Percentiles rank a stretch among this genome's conserved stretches.
Conservation (phyloP, 1,284 basidiomycete genomes). For the Sutorius eximius region DNA sequence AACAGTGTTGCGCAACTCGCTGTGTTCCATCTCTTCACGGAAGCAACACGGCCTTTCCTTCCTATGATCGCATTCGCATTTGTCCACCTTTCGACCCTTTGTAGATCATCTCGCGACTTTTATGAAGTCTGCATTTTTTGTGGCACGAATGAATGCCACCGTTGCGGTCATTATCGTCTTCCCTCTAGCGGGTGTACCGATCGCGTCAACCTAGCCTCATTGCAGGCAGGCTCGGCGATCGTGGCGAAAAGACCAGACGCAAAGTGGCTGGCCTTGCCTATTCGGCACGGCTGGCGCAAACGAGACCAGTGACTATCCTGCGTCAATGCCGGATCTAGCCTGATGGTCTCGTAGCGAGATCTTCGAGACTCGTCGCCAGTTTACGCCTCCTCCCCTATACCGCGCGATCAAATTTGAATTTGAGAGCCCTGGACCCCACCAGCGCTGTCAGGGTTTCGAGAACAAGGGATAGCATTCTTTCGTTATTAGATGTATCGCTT, state of each 20-base stretch:
- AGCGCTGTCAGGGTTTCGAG: slow-evolving; percentile 54
- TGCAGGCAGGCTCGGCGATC: slow-evolving; percentile 13
- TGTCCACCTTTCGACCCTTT: background rate
- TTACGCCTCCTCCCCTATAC: slow-evolving; percentile 19
- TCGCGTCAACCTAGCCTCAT: slow-evolving; percentile 16
- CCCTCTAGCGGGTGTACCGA: background rate
- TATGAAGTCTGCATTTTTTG: slow-evolving; percentile 7
- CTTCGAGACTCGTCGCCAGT: slow-evolving; percentile 41
- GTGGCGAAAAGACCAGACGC: slow-evolving; percentile 5
- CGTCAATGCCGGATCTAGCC: slow-evolving; percentile 2
- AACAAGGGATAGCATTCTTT: slow-evolving; percentile 49
- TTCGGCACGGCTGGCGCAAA: background rate
- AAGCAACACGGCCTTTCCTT: slow-evolving; percentile 1
- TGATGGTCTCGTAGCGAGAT: slow-evolving; percentile 14
- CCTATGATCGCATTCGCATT: background rate
- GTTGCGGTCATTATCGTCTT: slow-evolving; percentile 3
- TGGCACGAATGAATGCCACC: slow-evolving; percentile 4
- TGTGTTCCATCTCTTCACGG: slow-evolving; percentile 7
- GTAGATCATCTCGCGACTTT: slow-evolving; percentile 18
- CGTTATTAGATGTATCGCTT: slow-evolving; percentile 53
- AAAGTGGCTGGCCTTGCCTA: slow-evolving; percentile 8
- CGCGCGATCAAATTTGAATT: slow-evolving; percentile 17
- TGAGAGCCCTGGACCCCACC: slow-evolving; percentile 51
- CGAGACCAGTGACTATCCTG: background rate
- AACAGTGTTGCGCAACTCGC: background rate